Evolutionary conservation across 2,329 filamentous ascomycete species (phyloP).

Genomic region (Cordyceps farinosa): DNA sequence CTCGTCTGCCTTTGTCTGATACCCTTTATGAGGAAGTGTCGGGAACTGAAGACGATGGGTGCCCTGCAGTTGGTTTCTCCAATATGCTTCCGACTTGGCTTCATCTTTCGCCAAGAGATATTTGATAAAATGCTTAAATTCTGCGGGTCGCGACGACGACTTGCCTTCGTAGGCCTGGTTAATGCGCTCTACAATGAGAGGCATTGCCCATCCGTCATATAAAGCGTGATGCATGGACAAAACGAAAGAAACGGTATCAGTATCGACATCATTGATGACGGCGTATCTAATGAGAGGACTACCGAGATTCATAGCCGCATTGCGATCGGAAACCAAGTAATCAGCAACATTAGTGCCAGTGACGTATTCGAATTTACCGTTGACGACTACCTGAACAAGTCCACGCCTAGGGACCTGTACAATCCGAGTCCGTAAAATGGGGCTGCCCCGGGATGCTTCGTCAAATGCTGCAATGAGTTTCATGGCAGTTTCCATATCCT

Average conservation of each 20-base stretch:
- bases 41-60: constrained; percentile 47
- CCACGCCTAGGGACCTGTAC: constrained; percentile 43
- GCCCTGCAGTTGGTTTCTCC: constrained; percentile 44
- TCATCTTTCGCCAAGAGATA: constrained; percentile 41
- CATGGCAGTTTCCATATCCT: constrained; percentile 33
- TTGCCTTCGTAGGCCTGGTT: constrained; percentile 42
- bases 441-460: constrained; percentile 32
- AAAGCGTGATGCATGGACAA: constrained; percentile 54
- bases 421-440: constrained; percentile 48
- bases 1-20: constrained; percentile 50
- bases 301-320: constrained; percentile 42
- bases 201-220: constrained; percentile 57
- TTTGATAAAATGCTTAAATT: constrained; percentile 49
- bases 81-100: constrained; percentile 41
- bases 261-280: constrained; percentile 33
- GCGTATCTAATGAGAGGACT: constrained; percentile 45
- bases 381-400: constrained; percentile 46
- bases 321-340: constrained; percentile 40
- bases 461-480: constrained; percentile 43
- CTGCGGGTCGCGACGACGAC: constrained; percentile 31
- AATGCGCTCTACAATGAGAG: constrained; percentile 45
- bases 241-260: constrained; percentile 42
- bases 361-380: constrained; percentile 35
- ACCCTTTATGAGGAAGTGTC: constrained; percentile 42
- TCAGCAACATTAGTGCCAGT: constrained; percentile 34